These are phyloP conservation scores for Plectosphaerella cucumerina DNA, from an alignment of 2,329 filamentous ascomycete species.

Conservation along the genomic window DNA sequence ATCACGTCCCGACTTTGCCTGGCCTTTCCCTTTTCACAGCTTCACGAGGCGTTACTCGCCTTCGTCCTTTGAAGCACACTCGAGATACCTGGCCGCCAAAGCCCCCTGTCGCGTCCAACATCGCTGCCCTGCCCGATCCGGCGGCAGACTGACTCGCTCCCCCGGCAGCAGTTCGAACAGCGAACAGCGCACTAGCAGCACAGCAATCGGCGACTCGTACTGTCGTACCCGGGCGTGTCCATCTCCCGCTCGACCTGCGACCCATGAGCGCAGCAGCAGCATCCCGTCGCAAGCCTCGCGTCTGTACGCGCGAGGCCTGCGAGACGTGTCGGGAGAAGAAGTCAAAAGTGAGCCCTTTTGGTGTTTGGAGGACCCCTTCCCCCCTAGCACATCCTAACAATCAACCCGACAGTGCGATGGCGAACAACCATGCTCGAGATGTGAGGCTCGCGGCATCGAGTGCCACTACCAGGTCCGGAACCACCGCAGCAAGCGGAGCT, in stretches of 20 bases:
- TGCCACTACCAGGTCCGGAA: conserved; percentile 4
- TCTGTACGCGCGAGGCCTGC: conserved; percentile 1
- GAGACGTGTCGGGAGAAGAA: background rate
- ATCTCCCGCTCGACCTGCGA: background rate
- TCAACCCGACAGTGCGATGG: conserved; percentile 3
- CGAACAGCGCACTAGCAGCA: background rate
- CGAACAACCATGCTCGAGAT: conserved; percentile 3
- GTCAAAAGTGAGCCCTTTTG: background rate
- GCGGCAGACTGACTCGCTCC: too few species aligned
- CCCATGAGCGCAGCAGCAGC: background rate
- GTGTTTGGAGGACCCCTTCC: background rate
- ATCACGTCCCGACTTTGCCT: too few species aligned
- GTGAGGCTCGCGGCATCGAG: background rate
- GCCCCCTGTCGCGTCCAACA: too few species aligned
- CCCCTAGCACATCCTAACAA: background rate
- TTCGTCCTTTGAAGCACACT: too few species aligned
- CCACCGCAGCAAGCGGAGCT: conserved; percentile 1
- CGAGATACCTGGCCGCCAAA: too few species aligned
- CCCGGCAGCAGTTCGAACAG: too few species aligned
- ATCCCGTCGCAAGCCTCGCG: background rate
- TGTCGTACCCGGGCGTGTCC: too few species aligned
- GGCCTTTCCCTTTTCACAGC: too few species aligned
- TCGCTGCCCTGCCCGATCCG: too few species aligned
- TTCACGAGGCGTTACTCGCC: too few species aligned
- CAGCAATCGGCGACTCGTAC: background rate